A percentile compares a stretch with the other conserved stretches of the same genome.
Conservation (phyloP, 192 early-diverging fungal genomes). For the Podochytrium sp. region DNA sequence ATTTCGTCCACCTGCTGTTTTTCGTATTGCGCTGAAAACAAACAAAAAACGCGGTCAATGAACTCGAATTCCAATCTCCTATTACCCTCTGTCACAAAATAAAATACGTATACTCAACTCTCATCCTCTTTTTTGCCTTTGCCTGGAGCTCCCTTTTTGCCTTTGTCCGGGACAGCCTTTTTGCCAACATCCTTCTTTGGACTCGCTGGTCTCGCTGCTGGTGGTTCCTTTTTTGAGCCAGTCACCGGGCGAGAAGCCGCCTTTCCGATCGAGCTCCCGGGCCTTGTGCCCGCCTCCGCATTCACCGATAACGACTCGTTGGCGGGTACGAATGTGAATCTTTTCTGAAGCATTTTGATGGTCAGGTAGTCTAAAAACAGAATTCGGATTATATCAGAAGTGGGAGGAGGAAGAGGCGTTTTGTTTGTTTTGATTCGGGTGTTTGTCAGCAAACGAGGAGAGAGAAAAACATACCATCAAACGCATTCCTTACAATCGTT, state of each 20-base stretch:
- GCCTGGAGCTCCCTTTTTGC: background rate
- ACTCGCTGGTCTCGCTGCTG: background rate
- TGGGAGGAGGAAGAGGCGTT: too few relatives aligned
- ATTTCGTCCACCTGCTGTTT: constrained; percentile 4
- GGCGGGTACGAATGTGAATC: background rate
- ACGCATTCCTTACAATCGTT: constrained; percentile 3
- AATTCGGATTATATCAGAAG: too few relatives aligned
- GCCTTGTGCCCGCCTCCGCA: background rate
- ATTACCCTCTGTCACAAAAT: too few relatives aligned
- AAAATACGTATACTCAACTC: background rate
- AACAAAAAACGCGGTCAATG: background rate
- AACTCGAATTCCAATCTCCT: background rate
- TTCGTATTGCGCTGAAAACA: constrained; percentile 5
- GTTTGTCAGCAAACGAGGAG: background rate
- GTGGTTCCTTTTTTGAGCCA: background rate
- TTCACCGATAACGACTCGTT: background rate
- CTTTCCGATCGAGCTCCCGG: background rate
- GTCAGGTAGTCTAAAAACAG: background rate
- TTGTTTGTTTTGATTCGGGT: too few relatives aligned
- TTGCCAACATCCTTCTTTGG: constrained; percentile 6
- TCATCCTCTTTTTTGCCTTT: constrained; percentile 27
- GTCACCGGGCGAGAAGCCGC: background rate
- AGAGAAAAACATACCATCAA: background rate
- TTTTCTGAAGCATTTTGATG: background rate
- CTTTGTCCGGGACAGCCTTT: background rate